These are phyloP conservation scores for Melastoma candidum DNA, from an alignment of 441 rosid genomes.

Conservation along the genomic window DNA sequence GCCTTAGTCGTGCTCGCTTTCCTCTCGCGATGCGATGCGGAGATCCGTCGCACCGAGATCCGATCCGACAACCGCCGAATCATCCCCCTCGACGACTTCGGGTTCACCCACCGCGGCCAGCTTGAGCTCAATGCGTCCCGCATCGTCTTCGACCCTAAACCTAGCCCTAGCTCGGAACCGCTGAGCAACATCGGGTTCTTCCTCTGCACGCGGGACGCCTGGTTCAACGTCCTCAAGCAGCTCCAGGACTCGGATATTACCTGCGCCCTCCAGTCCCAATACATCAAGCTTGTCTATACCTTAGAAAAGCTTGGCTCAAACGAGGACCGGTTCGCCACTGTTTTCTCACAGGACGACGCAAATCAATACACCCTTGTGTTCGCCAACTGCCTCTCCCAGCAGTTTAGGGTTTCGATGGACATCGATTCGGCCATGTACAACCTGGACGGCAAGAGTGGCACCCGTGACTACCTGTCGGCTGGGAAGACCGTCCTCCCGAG, in stretches of 20 bases:
- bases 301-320: conserved; percentile 38
- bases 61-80: conserved; percentile 55
- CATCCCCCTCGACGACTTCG: conserved; percentile 74
- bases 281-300: conserved; percentile 45
- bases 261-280: conserved; percentile 62
- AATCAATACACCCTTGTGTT: conserved; percentile 72
- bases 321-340: conserved; percentile 15
- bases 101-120: conserved; percentile 73
- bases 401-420: conserved; percentile 51
- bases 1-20: conserved; percentile 16
- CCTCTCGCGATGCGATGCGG: conserved; percentile 31
- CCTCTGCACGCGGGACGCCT: conserved; percentile 78
- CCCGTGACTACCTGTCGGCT: conserved; percentile 73
- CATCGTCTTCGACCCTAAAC: conserved; percentile 32
- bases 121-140: conserved; percentile 59
- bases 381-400: conserved; percentile 62
- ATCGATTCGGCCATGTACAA: conserved; percentile 78
- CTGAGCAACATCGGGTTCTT: conserved; percentile 67
- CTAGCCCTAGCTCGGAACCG: conserved; percentile 46
- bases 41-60: conserved; percentile 64
- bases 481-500: conserved; percentile 68
- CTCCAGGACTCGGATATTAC: conserved; percentile 62
- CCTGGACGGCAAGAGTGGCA: conserved; percentile 40
- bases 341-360: conserved; percentile 34
- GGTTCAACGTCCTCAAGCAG: conserved; percentile 64